Percentiles rank a stretch among this genome's conserved stretches.
phyloP scores from a whole-genome alignment of 2,329 filamentous ascomycete species.

The Neofusicoccum ribis region DNA sequence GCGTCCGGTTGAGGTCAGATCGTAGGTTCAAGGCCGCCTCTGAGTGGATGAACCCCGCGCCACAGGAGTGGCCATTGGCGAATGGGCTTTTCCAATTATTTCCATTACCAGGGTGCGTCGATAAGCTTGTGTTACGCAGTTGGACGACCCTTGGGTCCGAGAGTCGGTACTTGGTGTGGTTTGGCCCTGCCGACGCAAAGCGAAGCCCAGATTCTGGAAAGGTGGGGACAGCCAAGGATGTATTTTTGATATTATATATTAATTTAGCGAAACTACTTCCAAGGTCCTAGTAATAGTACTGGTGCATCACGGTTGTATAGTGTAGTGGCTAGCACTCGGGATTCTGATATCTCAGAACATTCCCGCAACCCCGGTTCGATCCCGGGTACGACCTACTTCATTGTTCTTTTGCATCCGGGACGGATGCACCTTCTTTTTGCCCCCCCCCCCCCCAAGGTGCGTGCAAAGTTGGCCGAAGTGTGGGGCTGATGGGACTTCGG shows the following conservation, averaged over 20 bases:
- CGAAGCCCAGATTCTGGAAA: not conserved
- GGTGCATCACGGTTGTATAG: slow-evolving; percentile 1
- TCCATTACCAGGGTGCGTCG: not conserved
- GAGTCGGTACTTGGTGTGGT: not conserved
- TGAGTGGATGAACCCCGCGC: not conserved
- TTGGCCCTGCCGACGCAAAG: not conserved
- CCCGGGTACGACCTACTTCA: slow-evolving; percentile 12
- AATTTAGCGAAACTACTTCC: not conserved
- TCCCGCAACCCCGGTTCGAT: slow-evolving; percentile 20
- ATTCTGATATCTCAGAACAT: not conserved
- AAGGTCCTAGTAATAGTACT: not conserved
- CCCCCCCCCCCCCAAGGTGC: not conserved
- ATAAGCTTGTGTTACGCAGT: slow-evolving; percentile 10
- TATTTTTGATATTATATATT: too few species aligned
- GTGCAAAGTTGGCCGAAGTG: not conserved
- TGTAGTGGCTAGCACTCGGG: slow-evolving; percentile 12
- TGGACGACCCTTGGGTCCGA: not conserved
- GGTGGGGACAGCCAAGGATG: too few species aligned
- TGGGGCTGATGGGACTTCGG: too few species aligned
- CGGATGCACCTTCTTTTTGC: not conserved
- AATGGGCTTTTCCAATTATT: not conserved
- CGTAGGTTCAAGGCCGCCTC: not conserved
- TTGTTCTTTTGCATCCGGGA: not conserved
- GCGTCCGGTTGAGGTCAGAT: slow-evolving; percentile 3
- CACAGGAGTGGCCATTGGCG: not conserved